Evolutionary conservation across 2,329 filamentous ascomycete genomes (phyloP).

Genomic region (Monosporascus sp.): DNA sequence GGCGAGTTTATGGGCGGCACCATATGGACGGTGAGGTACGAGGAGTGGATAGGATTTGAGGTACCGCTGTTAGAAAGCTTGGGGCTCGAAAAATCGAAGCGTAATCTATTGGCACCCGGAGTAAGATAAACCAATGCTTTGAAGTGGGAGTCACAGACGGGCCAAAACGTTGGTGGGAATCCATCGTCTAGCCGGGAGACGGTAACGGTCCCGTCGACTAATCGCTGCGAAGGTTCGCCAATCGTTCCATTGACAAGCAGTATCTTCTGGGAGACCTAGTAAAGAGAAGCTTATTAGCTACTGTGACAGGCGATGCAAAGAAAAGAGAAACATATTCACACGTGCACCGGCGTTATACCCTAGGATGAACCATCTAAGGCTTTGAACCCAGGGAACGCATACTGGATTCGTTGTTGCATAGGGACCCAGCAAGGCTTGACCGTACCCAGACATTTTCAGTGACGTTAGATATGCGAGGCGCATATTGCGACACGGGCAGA

Average conservation of each 20-base stretch:
- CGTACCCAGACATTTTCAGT: slow-evolving; percentile 80
- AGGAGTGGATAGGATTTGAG: slow-evolving; percentile 67
- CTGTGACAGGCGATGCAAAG: not conserved
- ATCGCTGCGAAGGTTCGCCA: slow-evolving; percentile 62
- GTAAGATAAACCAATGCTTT: slow-evolving; percentile 87
- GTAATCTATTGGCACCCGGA: slow-evolving; percentile 81
- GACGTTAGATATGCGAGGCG: slow-evolving; percentile 73
- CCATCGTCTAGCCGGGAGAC: slow-evolving; percentile 78
- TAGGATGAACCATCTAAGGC: too few species aligned
- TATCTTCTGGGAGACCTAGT: slow-evolving; percentile 84
- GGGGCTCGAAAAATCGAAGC: slow-evolving; percentile 81
- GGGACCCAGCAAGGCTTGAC: slow-evolving; percentile 17
- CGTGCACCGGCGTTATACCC: not conserved
- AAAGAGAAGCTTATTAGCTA: slow-evolving; percentile 5
- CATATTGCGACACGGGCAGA: slow-evolving; percentile 68
- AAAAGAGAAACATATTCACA: too few species aligned
- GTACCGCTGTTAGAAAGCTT: slow-evolving; percentile 67
- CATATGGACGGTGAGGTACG: slow-evolving; percentile 80
- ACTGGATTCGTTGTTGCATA: not conserved
- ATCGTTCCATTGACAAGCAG: slow-evolving; percentile 77
- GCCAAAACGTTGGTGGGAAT: slow-evolving; percentile 81
- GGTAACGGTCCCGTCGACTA: slow-evolving; percentile 72
- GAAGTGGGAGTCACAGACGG: slow-evolving; percentile 83
- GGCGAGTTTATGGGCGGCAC: slow-evolving; percentile 72
- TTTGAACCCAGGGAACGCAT: not conserved